Evolutionary conservation across 441 rosid genomes (phyloP), one percentile per base, ranked within the genome.

Genomic region (Mallotus japonicus): DNA sequence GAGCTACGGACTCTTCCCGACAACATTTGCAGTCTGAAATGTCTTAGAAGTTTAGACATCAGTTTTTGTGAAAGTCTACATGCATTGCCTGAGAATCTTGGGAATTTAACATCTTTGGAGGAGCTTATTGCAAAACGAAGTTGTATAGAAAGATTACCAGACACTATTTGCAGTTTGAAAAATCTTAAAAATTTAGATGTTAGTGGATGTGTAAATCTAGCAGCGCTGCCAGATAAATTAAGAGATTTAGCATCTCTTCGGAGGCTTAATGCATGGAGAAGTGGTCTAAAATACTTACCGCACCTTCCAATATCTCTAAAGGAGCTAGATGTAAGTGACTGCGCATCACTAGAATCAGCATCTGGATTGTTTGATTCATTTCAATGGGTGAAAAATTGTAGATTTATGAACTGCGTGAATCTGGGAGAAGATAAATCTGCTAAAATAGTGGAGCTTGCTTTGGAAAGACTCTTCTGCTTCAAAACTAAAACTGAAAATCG

Each of bases 231-330:
- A 10, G 11, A 10, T 34, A 19, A 55, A 12, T 32, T 69, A 10
- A 51, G 62, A n/a, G n/a, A 37, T 16, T 61, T 60, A n/a, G 49
- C 49, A 50, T 71, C 67, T 24, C 49, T 70, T 13, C 4, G 12
- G 12, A 8, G 5, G 40, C 40, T 34, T 34, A 5, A 34, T 34
- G 40, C 5, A 34, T 1, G 40, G 5, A 3, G 40, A 34, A 34
- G 3, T 34, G 40, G 40, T 34, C 4, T 34, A 34, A 5, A 34
- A 34, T 3, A 34, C 4, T 34, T 34, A 34, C 40, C 40, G 5
- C 5, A 34, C 40, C 5, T 42, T 12, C 42, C 56, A 47, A 65
- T 47, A 62, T 71, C 60, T 24, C 49, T 70, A 8, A 6, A 19
- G 3, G 2, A 10, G 8, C 19, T 67, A 3, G 10, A n/a, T 67